Conservation (phyloP, 2,329 filamentous ascomycete species). For the Epichloe typhina region DNA sequence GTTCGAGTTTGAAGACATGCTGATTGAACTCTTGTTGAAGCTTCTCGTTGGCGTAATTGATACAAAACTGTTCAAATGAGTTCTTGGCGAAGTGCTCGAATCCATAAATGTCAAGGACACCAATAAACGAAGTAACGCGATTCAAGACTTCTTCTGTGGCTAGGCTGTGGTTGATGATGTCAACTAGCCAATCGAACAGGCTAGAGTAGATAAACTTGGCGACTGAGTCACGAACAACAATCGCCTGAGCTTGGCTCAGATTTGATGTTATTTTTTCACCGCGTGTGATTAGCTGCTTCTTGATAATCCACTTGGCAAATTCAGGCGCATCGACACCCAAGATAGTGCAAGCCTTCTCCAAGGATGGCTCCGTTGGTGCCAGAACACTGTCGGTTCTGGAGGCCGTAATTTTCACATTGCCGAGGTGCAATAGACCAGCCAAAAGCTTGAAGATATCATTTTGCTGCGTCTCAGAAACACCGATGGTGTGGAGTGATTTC, state of each 20-base stretch:
- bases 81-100: conserved; percentile 99
- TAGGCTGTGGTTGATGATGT: conserved; percentile 82
- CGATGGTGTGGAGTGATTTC: conserved; percentile 76
- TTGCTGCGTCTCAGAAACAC: conserved; percentile 63
- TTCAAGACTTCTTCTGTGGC: conserved; percentile 78
- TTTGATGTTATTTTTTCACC: conserved; percentile 98
- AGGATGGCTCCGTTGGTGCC: conserved; percentile 63
- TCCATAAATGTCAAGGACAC: conserved; percentile 97
- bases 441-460: conserved; percentile 78
- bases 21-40: conserved; percentile 98
- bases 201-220: conserved; percentile 98
- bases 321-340: conserved; percentile 76
- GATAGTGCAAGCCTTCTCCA: conserved; percentile 69
- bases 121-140: conserved; percentile 81
- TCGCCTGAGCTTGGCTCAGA: conserved; percentile 81
- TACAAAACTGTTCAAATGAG: conserved; percentile 99
- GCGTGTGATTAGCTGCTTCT: conserved; percentile 93
- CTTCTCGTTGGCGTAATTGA: conserved; percentile 99
- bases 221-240: conserved; percentile 91
- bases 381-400: conserved; percentile 80
- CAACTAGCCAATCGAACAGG: conserved; percentile 97
- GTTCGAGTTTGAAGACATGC: conserved; percentile 97
- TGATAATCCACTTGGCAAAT: conserved; percentile 96
- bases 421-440: conserved; percentile 82
- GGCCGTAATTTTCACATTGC: conserved; percentile 91